Percentiles rank a stretch among this genome's conserved stretches.
Conservation (phyloP, 148 eudicot species). For the Selenicereus undatus region DNA sequence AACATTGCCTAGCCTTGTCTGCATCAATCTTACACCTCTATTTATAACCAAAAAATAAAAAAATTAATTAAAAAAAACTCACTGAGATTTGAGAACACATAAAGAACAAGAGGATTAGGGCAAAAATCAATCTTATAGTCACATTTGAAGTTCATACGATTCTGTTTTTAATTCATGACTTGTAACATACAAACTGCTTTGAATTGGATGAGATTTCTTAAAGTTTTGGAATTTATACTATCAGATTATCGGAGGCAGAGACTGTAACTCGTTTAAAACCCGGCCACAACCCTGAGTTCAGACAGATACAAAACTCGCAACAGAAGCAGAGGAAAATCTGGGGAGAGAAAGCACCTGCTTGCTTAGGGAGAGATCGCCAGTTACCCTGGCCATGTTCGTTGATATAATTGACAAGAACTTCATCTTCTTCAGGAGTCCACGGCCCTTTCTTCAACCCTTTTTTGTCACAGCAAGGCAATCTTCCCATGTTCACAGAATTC, state of each 20-base stretch:
- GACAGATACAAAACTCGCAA: neutral
- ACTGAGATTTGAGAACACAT: neutral
- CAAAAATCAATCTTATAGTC: no score
- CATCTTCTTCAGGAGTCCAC: slow-evolving; percentile 60
- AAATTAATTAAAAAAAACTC: no score
- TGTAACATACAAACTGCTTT: no score
- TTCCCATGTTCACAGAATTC: slow-evolving; percentile 33
- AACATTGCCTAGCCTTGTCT: no score
- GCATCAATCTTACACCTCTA: neutral
- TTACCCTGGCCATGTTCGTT: slow-evolving; percentile 55
- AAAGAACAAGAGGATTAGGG: neutral
- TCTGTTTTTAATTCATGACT: no score
- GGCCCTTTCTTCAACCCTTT: slow-evolving; percentile 57
- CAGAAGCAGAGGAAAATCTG: slow-evolving; percentile 2
- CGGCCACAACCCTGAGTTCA: neutral
- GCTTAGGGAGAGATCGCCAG: slow-evolving; percentile 70
- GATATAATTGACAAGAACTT: slow-evolving; percentile 41
- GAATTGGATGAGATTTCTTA: no score
- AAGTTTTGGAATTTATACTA: no score
- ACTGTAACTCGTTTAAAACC: neutral
- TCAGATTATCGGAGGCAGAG: no score
- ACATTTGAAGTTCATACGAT: no score
- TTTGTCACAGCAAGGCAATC: slow-evolving; percentile 51
- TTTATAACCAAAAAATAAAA: neutral
- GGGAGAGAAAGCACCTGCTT: slow-evolving; percentile 40